Evolutionary conservation across 805 yeast species (phyloP).

Genomic region (Suhomyces tanzawaensis): DNA sequence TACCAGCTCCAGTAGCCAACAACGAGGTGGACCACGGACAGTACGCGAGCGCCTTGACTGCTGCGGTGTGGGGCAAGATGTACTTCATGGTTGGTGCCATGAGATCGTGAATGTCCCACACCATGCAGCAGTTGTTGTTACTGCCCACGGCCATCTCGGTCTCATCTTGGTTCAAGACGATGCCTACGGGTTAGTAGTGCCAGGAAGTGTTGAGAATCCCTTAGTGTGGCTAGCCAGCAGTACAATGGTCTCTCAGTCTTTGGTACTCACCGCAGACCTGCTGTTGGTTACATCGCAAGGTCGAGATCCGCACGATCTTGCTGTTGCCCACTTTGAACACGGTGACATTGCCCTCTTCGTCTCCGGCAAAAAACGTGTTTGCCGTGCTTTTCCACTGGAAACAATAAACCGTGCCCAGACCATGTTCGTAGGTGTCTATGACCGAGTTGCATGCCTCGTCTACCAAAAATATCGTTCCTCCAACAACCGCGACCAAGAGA

Average conservation of each 20-base stretch:
- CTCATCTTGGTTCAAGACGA: constrained; percentile 54
- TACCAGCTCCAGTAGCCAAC: constrained; percentile 90
- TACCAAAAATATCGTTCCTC: constrained; percentile 52
- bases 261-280: constrained; percentile 36
- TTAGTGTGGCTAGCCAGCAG: not conserved
- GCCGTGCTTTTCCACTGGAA: constrained; percentile 51
- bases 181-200: constrained; percentile 34
- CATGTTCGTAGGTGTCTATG: constrained; percentile 15
- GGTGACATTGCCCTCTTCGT: constrained; percentile 58
- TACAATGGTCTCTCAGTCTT: too few relatives aligned
- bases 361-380: constrained; percentile 56
- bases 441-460: constrained; percentile 29
- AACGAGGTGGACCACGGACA: constrained; percentile 87
- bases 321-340: constrained; percentile 32
- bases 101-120: constrained; percentile 59
- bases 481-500: constrained; percentile 55
- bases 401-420: constrained; percentile 50
- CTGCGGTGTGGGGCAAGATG: constrained; percentile 69
- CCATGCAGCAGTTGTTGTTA: constrained; percentile 74
- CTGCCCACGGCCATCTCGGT: constrained; percentile 75
- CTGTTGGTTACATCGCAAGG: constrained; percentile 30
- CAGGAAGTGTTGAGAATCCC: not conserved
- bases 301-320: constrained; percentile 9
- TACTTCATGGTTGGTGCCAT: constrained; percentile 43
- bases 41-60: constrained; percentile 84